Percentiles rank a stretch among this genome's conserved stretches.
These are phyloP conservation scores for Carex scoparia DNA, from an alignment of 176 grass and related monocot species.

Conservation along the genomic window DNA sequence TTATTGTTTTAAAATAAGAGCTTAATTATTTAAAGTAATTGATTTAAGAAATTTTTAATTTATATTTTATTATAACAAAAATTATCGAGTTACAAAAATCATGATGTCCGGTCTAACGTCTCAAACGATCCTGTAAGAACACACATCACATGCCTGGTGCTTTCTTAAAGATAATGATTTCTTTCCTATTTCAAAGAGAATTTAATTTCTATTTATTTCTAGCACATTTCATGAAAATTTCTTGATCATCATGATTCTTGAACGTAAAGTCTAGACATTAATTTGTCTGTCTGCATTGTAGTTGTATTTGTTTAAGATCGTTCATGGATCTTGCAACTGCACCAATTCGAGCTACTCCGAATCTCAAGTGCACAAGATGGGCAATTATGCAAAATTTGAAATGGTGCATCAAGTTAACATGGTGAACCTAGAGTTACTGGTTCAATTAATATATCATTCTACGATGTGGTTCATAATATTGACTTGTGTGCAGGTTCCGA, in stretches of 20 bases:
- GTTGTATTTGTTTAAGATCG: background rate
- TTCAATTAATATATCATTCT: background rate
- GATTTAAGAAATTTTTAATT: too few relatives aligned
- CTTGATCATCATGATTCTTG: background rate
- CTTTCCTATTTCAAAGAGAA: background rate
- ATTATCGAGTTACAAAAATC: too few relatives aligned
- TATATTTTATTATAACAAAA: too few relatives aligned
- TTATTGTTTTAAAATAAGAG: too few relatives aligned
- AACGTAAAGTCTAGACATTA: background rate
- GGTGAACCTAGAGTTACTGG: background rate
- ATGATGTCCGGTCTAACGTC: background rate
- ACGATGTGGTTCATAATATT: too few relatives aligned
- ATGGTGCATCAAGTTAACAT: background rate
- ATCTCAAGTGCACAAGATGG: background rate
- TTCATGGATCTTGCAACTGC: background rate
- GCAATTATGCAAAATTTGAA: background rate
- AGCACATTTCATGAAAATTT: background rate
- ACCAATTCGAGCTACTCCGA: background rate
- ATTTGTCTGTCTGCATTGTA: background rate
- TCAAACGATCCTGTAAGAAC: slow-evolving; percentile 6
- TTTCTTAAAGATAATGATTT: background rate
- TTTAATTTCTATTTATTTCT: background rate
- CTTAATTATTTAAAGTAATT: too few relatives aligned
- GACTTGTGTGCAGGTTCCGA: background rate
- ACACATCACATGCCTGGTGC: background rate